phyloP scores from a whole-genome alignment of 106 monocot genomes.

The Gastrodia elata region DNA sequence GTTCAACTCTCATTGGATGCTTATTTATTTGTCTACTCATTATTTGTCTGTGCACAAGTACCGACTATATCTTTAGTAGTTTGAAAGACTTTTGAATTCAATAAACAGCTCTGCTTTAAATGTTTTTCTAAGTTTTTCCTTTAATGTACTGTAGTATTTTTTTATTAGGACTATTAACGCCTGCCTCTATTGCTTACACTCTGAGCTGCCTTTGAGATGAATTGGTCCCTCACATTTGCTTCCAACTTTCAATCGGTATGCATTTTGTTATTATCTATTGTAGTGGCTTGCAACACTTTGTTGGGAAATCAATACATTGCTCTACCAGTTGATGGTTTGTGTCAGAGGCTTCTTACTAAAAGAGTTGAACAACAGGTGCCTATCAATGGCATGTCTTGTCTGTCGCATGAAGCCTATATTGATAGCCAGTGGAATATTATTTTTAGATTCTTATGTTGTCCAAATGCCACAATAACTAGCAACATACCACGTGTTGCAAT shows the following conservation, averaged over 20 bases:
- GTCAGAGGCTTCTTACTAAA: not conserved
- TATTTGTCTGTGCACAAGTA: too few species aligned
- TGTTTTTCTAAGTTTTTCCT: too few species aligned
- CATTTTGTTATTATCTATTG: not conserved
- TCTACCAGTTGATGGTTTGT: not conserved
- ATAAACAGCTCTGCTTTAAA: too few species aligned
- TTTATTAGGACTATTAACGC: slow-evolving; percentile 2
- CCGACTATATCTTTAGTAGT: too few species aligned
- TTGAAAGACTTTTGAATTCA: too few species aligned
- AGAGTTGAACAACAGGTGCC: not conserved
- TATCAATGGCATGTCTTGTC: not conserved
- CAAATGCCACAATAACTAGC: not conserved
- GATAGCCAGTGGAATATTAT: not conserved
- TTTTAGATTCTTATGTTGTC: not conserved
- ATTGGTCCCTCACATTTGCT: not conserved
- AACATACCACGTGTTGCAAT: too few species aligned
- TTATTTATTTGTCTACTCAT: too few species aligned
- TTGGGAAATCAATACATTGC: not conserved
- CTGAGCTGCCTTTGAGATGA: slow-evolving; percentile 6
- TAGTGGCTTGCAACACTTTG: slow-evolving; percentile 2
- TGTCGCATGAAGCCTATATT: slow-evolving; percentile 1
- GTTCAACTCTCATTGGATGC: too few species aligned
- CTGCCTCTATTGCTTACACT: slow-evolving; percentile 5
- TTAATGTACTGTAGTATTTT: not conserved
- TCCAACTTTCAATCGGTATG: slow-evolving; percentile 4